phyloP scores from a whole-genome alignment of 371 early-diverging fungal species.

The Mortierella sp. region DNA sequence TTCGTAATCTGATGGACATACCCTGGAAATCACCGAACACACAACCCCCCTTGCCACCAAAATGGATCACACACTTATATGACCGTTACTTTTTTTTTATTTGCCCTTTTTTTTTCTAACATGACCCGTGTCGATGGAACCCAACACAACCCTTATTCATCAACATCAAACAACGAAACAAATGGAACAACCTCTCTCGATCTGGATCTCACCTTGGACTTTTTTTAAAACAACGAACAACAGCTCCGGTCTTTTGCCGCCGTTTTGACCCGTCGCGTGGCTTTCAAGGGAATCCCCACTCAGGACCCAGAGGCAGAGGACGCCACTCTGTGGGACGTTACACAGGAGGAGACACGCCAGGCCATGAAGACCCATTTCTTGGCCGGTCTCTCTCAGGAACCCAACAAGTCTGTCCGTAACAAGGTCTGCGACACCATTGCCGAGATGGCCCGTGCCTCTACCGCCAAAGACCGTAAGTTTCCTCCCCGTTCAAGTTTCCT shows the following conservation, averaged over 20 bases:
- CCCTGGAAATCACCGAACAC: background rate
- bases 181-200: background rate
- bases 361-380: conserved; percentile 82
- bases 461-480: conserved; percentile 73
- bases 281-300: conserved; percentile 74
- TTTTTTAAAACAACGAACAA: conserved; percentile 11
- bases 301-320: conserved; percentile 64
- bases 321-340: conserved; percentile 76
- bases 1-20: background rate
- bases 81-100: background rate
- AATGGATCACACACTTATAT: background rate
- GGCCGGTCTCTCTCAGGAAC: conserved; percentile 80
- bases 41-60: conserved; percentile 5
- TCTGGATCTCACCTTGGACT: conserved; percentile 9
- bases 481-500: background rate
- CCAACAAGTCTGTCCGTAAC: conserved; percentile 79
- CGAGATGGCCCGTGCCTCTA: conserved; percentile 84
- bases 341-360: conserved; percentile 73
- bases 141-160: background rate
- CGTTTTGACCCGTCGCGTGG: conserved; percentile 90
- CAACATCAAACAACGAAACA: background rate
- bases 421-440: conserved; percentile 94
- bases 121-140: background rate
- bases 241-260: conserved; percentile 91
- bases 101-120: background rate